Evolutionary conservation across 2,329 filamentous ascomycete species (phyloP), one percentile per base, ranked within the genome.

Genomic region (Pseudodiploospora longispora): DNA sequence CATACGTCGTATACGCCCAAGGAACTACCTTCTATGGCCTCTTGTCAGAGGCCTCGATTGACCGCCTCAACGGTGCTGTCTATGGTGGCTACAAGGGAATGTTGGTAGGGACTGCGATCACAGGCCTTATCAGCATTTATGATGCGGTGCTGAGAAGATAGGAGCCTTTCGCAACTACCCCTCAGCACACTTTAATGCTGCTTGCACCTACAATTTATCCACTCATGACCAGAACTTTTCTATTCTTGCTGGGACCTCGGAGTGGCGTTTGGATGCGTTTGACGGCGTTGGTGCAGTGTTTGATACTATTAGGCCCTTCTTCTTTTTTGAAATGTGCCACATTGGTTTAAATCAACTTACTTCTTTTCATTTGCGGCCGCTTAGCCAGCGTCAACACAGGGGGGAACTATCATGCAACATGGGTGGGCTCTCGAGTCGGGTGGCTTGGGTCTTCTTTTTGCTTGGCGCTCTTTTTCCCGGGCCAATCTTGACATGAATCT

Each of bases 1-100:
- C 86, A 6, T 95, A 85, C 63, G 75, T 91, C 31, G 82, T 95
- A 12, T 95, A 90, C 60, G 78, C 75, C 7, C 80, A 83, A 60
- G 78, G 77, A 31, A 74, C 76, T 41, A 78, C 74, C 39, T 76
- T 83, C 44, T 70, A 76, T 39, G 83, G 83, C 30, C 69, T 81
- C 42, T 70, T 87, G 46, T 72, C 77, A 46, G 68, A 73, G 29
- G 64, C 69, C 10, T 77, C 79, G 6, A 80, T 87, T 40, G 67
- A 67, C 42, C 73, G 76, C 44, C 80, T 93, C 50, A 76, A 83
- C 53, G 65, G 67, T 3, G 78, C 83, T 35, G 67, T 91, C 37
- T 86, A 83, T 50, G 84, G 83, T 36, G 84, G 84, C 47, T 86
- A 82, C 64, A 74, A 79, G 55, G 83, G 84, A 32, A 68, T 87